Evolutionary conservation across 2,329 filamentous ascomycete genomes (phyloP).

Genomic region (Fusarium proliferatum): DNA sequence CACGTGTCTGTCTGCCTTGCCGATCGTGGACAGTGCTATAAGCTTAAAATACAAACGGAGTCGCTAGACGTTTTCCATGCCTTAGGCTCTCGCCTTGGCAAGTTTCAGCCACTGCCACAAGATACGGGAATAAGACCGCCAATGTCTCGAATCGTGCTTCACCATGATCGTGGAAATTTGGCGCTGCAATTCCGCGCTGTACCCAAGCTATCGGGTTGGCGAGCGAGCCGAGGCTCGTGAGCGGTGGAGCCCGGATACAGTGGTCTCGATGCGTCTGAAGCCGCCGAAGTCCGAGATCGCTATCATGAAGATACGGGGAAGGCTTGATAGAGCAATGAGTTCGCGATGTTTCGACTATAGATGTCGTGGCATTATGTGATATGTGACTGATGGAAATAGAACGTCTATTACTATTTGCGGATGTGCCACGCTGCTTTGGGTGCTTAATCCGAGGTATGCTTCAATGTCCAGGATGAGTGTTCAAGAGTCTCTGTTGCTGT

Average conservation of each 20-base stretch:
- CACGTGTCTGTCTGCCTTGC: background rate
- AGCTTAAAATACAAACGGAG: background rate
- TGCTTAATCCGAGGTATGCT: fast-evolving
- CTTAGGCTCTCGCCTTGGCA: background rate
- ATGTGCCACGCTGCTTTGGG: no score
- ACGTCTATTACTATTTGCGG: no score
- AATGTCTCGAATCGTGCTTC: background rate
- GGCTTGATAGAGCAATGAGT: background rate
- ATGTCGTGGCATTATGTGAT: background rate
- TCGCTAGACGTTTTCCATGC: background rate
- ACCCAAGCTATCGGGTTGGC: background rate
- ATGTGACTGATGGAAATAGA: background rate
- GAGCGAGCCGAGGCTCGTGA: background rate
- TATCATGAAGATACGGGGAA: background rate
- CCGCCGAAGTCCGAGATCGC: background rate
- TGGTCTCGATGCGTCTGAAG: background rate
- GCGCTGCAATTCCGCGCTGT: background rate
- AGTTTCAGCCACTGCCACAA: background rate
- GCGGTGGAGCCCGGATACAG: background rate
- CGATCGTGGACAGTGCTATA: background rate
- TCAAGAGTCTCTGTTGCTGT: fast-evolving
- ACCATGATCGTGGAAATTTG: background rate
- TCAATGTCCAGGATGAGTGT: fast-evolving
- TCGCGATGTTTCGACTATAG: background rate
- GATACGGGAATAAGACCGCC: background rate